Evolutionary conservation across 1,139 yeast species (phyloP).

Genomic region (Blastobotrys malaysiensis): DNA sequence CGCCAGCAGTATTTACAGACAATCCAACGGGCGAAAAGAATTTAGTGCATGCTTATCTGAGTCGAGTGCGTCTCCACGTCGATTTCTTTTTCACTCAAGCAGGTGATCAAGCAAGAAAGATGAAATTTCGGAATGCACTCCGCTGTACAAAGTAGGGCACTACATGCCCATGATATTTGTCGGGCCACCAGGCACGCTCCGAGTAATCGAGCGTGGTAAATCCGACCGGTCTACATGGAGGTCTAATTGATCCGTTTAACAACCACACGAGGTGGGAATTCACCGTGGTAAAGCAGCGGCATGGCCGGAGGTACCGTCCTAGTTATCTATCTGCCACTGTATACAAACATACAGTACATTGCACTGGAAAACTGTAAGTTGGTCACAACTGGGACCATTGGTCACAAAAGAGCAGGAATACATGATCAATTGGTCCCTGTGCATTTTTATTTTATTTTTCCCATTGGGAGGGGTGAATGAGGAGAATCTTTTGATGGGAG

Average conservation of each 20-base stretch:
- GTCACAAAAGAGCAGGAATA: neutral
- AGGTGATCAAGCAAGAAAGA: neutral
- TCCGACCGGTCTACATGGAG: too few relatives aligned
- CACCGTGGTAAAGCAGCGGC: too few relatives aligned
- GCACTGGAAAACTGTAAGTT: neutral
- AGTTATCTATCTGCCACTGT: neutral
- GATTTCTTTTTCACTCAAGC: neutral
- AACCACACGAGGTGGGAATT: too few relatives aligned
- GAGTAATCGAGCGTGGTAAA: too few relatives aligned
- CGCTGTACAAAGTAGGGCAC: neutral
- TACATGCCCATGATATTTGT: neutral
- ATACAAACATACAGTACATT: neutral
- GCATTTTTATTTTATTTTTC: neutral
- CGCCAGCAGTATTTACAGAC: neutral
- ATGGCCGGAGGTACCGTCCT: neutral
- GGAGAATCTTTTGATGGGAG: neutral
- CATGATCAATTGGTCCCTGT: neutral
- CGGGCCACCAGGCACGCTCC: neutral
- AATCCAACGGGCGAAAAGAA: neutral
- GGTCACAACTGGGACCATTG: neutral
- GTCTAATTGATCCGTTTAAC: too few relatives aligned
- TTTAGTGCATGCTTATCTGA: neutral
- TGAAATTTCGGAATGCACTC: neutral
- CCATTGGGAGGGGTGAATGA: neutral
- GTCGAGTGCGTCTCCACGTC: neutral